Conservation (phyloP, 805 yeast genomes). For the Cyberlindnera nakhonratchasimensis region DNA sequence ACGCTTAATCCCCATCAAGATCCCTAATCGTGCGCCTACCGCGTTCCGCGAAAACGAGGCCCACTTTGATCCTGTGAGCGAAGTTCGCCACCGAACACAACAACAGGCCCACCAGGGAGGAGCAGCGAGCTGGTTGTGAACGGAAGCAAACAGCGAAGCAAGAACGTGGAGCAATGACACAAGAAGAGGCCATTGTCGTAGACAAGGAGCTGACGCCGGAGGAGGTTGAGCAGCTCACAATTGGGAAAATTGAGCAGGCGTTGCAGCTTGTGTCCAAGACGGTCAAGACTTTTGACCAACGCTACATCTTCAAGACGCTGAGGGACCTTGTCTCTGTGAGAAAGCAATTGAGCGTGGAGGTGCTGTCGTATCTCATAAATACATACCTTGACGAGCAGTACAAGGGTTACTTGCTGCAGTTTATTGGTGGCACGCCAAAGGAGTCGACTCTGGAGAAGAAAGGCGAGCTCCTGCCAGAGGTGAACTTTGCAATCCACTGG, state of each 20-base stretch:
- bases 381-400: conserved; percentile 51
- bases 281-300: conserved; percentile 72
- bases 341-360: conserved; percentile 51
- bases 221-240: conserved; percentile 30
- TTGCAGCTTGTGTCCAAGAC: conserved; percentile 47
- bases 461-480: conserved; percentile 63
- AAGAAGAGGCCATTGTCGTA: conserved; percentile 25
- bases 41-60: neutral
- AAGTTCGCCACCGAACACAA: conserved; percentile 3
- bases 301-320: conserved; percentile 81
- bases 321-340: conserved; percentile 79
- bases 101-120: too few species aligned
- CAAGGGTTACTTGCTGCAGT: conserved; percentile 40
- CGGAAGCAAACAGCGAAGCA: too few species aligned
- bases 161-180: conserved; percentile 17
- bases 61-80: neutral
- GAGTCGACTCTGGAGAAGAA: conserved; percentile 23
- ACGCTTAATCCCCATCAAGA: too few species aligned
- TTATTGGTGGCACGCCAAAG: conserved; percentile 36
- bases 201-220: conserved; percentile 29
- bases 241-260: conserved; percentile 31
- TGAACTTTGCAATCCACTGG: conserved; percentile 75
- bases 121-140: too few species aligned
- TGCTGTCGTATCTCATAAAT: conserved; percentile 53
- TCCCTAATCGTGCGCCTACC: too few species aligned